Percentiles rank a stretch among this genome's conserved stretches.
phyloP scores from a whole-genome alignment of 345 rosid genomes.

The Noccaea bulbosa region DNA sequence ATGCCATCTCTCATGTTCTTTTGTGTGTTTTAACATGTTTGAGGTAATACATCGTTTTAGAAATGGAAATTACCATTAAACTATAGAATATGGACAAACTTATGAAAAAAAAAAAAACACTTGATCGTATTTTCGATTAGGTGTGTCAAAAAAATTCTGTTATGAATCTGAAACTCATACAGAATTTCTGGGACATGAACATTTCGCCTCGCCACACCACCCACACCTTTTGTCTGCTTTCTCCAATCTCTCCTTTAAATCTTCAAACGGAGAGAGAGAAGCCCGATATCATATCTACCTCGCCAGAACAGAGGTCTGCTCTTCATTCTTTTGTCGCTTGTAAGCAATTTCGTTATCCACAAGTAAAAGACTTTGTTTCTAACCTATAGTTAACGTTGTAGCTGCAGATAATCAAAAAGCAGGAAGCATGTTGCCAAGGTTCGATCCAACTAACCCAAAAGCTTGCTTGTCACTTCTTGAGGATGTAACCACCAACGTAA shows the following conservation, averaged over 20 bases:
- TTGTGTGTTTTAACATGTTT: no score
- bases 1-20: no score
- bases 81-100: no score
- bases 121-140: not conserved
- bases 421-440: constrained; percentile 58
- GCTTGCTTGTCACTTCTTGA: constrained; percentile 64
- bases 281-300: not conserved
- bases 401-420: constrained; percentile 14
- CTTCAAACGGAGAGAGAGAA: not conserved
- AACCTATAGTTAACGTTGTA: not conserved
- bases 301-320: constrained; percentile 2
- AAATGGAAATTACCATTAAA: no score
- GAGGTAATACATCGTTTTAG: no score
- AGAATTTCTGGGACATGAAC: not conserved
- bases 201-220: constrained; percentile 19
- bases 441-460: constrained; percentile 62
- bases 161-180: constrained; percentile 8
- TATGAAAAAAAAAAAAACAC: no score
- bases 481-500: constrained; percentile 64
- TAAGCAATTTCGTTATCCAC: constrained; percentile 14
- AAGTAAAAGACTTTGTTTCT: not conserved
- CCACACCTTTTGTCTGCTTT: constrained; percentile 28
- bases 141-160: not conserved
- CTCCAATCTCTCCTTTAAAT: not conserved
- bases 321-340: not conserved